phyloP scores from a whole-genome alignment of 352 stramenopile genomes.

The Phytophthora litchii region DNA sequence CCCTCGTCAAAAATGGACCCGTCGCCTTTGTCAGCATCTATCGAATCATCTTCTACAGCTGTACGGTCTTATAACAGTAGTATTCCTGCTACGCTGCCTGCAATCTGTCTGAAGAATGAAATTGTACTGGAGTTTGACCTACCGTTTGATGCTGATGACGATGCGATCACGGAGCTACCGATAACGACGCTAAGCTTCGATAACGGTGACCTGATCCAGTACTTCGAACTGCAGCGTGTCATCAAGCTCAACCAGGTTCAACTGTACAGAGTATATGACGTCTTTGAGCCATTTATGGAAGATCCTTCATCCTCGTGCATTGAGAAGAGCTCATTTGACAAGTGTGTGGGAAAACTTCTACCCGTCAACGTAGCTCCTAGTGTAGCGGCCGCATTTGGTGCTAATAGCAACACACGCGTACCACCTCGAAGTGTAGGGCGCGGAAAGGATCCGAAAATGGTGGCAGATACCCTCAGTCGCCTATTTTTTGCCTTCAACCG shows the following conservation, averaged over 20 bases:
- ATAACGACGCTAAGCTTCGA: conserved; percentile 77
- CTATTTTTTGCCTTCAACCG: conserved; percentile 91
- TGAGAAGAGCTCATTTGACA: conserved; percentile 83
- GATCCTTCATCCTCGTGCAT: conserved; percentile 56
- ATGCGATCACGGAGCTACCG: conserved; percentile 67
- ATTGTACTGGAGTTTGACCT: conserved; percentile 87
- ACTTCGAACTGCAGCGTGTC: conserved; percentile 77
- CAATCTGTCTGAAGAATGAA: conserved; percentile 82
- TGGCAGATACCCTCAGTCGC: conserved; percentile 70
- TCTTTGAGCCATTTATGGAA: conserved; percentile 80
- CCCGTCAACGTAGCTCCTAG: conserved; percentile 54
- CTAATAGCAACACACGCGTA: conserved; percentile 61
- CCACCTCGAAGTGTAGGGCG: conserved; percentile 65
- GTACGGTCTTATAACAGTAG: conserved; percentile 55
- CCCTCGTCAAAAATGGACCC: conserved; percentile 12
- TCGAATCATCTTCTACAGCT: conserved; percentile 65
- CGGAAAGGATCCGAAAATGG: conserved; percentile 80
- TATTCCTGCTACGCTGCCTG: conserved; percentile 65
- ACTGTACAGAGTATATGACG: conserved; percentile 67
- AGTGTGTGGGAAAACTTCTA: conserved; percentile 69
- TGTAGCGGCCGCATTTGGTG: conserved; percentile 67
- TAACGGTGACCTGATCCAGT: conserved; percentile 87
- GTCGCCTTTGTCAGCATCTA: conserved; percentile 41
- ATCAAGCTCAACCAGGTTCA: conserved; percentile 77
- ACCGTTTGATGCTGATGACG: conserved; percentile 65